phyloP scores from a whole-genome alignment of 2,329 filamentous ascomycete genomes.

The Ophiostoma montium region DNA sequence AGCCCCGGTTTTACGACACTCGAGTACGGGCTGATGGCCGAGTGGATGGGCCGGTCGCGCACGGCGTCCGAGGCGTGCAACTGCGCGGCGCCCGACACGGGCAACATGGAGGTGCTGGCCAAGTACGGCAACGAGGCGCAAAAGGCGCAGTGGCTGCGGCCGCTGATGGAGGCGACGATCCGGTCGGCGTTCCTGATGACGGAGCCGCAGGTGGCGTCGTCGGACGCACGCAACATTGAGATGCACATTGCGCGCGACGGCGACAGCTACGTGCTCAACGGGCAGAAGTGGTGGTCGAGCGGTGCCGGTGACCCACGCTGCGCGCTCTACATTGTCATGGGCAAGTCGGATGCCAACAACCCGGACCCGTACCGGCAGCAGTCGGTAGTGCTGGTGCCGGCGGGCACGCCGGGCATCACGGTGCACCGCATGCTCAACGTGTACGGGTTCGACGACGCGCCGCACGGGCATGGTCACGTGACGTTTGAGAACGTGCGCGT shows the following conservation, averaged over 20 bases:
- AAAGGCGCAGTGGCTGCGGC: constrained; percentile 70
- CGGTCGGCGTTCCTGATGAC: constrained; percentile 90
- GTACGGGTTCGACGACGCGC: constrained; percentile 96
- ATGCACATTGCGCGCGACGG: constrained; percentile 72
- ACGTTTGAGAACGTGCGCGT: constrained; percentile 82
- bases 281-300: constrained; percentile 98
- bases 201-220: constrained; percentile 75
- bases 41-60: constrained; percentile 78
- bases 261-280: constrained; percentile 81
- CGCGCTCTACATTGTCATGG: constrained; percentile 92
- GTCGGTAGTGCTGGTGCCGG: constrained; percentile 81
- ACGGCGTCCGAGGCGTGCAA: constrained; percentile 78
- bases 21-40: constrained; percentile 96
- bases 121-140: constrained; percentile 81
- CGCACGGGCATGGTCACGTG: constrained; percentile 92
- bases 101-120: constrained; percentile 90
- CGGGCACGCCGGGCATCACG: constrained; percentile 70
- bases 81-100: constrained; percentile 81
- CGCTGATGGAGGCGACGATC: constrained; percentile 71
- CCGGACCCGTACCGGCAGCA: constrained; percentile 74
- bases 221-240: constrained; percentile 86
- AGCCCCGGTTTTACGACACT: constrained; percentile 89
- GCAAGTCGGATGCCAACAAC: constrained; percentile 70
- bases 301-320: constrained; percentile 88
- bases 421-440: constrained; percentile 87